Percentiles rank a stretch among this genome's conserved stretches.
These are phyloP conservation scores for Colletotrichum neosansevieriae DNA, from an alignment of 2,329 filamentous ascomycete species.

Conservation along the genomic window DNA sequence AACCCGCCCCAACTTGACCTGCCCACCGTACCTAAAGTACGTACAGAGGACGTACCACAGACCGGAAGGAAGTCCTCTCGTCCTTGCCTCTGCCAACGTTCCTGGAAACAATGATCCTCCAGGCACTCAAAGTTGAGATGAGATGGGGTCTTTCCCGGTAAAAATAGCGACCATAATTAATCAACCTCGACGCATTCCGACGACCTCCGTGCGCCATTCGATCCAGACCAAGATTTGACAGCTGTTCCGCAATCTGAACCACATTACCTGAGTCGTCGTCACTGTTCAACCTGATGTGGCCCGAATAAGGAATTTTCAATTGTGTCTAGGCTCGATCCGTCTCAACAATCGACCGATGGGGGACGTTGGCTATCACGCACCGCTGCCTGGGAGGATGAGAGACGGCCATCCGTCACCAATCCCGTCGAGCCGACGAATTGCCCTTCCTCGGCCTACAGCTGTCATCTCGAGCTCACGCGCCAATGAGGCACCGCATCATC, in stretches of 20 bases:
- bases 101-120: conserved; percentile 17
- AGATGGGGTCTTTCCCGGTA: conserved; percentile 10
- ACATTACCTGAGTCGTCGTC: conserved; percentile 21
- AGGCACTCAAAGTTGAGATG: conserved; percentile 6
- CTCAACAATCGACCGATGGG: conserved; percentile 5
- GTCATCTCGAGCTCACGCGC: not conserved
- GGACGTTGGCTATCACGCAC: no score
- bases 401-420: not conserved
- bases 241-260: conserved; percentile 3
- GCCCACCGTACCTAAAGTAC: no score
- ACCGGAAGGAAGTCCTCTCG: no score
- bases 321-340: conserved; percentile 4
- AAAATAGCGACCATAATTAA: conserved; percentile 14
- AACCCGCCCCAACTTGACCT: not conserved
- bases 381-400: no score
- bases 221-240: conserved; percentile 19
- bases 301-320: conserved; percentile 13
- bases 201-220: conserved; percentile 3
- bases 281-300: not conserved
- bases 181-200: not conserved
- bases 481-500: not conserved
- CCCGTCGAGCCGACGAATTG: not conserved
- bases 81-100: not conserved
- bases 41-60: no score
- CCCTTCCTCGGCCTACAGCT: not conserved